Evolutionary conservation across 345 rosid genomes (phyloP).

Genomic region (Arabidopsis suecica): DNA sequence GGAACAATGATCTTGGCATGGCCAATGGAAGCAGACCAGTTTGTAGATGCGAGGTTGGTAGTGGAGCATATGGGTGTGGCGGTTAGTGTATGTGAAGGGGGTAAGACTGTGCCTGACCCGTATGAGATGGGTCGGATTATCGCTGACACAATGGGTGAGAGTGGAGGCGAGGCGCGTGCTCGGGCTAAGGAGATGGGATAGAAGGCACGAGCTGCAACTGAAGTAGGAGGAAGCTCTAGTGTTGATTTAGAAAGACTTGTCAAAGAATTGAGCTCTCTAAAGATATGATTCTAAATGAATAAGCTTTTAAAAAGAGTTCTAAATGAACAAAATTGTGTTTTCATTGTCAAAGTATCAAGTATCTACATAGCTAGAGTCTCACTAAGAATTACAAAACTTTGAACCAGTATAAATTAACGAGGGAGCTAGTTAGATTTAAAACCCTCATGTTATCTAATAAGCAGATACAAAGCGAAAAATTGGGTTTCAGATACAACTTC

Average conservation of each 20-base stretch:
- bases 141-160: conserved; percentile 35
- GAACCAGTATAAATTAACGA: not conserved
- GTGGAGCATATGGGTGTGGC: conserved; percentile 61
- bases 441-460: not conserved
- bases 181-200: conserved; percentile 46
- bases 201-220: conserved; percentile 50
- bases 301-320: not conserved
- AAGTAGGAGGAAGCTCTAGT: conserved; percentile 53
- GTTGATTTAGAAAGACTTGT: conserved; percentile 50
- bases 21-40: conserved; percentile 83
- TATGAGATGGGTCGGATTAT: conserved; percentile 48
- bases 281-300: not conserved
- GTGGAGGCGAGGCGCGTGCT: conserved; percentile 6
- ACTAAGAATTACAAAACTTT: not conserved
- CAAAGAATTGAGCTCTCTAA: conserved; percentile 40
- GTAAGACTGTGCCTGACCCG: conserved; percentile 57
- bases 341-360: not conserved
- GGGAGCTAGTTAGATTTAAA: not conserved
- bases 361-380: not conserved
- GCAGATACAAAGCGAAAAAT: no score
- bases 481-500: not conserved
- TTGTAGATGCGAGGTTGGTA: conserved; percentile 51
- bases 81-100: conserved; percentile 55
- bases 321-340: not conserved
- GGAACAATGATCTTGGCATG: conserved; percentile 58